These are phyloP conservation scores for Hypoxylon fragiforme DNA, from an alignment of 495 filamentous ascomycete species.

Conservation along the genomic window DNA sequence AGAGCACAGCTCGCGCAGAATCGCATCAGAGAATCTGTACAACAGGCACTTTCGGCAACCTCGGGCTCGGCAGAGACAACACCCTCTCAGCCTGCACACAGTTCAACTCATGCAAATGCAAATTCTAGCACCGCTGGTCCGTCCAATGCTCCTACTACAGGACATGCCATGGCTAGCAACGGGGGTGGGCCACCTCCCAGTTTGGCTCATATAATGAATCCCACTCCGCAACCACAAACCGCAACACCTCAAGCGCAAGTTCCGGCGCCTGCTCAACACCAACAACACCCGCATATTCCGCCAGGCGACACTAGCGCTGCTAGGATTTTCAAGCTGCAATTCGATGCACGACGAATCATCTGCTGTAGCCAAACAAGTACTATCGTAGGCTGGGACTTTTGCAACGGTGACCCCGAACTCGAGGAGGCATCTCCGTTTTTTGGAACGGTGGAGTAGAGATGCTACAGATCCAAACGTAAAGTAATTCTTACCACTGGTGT, in stretches of 20 bases:
- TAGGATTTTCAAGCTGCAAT: constrained; percentile 96
- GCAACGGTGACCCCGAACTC: constrained; percentile 81
- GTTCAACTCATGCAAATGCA: constrained; percentile 1
- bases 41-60: constrained; percentile 34
- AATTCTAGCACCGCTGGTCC: constrained; percentile 1
- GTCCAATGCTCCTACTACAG: constrained; percentile 1
- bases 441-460: constrained; percentile 49
- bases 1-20: constrained; percentile 50
- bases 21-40: constrained; percentile 38
- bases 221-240: constrained; percentile 21
- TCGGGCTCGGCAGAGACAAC: constrained; percentile 13
- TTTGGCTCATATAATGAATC: not conserved
- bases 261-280: constrained; percentile 23
- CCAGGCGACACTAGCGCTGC: constrained; percentile 55
- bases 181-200: constrained; percentile 29
- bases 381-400: constrained; percentile 98
- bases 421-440: constrained; percentile 83
- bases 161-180: constrained; percentile 6
- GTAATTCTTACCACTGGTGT: not conserved
- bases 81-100: constrained; percentile 6
- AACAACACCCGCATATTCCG: constrained; percentile 36
- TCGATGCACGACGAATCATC: constrained; percentile 90
- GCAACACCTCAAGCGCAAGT: constrained; percentile 11
- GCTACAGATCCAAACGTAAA: not conserved
- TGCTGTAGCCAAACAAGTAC: constrained; percentile 87